These are phyloP conservation scores for Melanogaster broomeanus DNA, from an alignment of 768 basidiomycete species.

Conservation along the genomic window DNA sequence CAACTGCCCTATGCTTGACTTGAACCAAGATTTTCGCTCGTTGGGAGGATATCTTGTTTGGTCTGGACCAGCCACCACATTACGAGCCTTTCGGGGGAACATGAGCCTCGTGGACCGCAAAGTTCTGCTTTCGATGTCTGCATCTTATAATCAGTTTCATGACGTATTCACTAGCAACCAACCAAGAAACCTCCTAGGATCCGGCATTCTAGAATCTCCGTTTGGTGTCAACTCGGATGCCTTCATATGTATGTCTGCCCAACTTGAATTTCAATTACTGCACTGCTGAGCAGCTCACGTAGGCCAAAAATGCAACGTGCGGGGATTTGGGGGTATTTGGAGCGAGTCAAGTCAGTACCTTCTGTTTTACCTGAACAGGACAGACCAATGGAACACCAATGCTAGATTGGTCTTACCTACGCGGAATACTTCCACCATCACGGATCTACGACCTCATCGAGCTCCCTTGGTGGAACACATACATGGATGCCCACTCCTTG, in stretches of 20 bases:
- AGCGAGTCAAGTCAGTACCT: constrained; percentile 10
- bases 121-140: constrained; percentile 1
- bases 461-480: constrained; percentile 18
- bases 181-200: too few relatives aligned
- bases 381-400: not conserved
- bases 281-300: not conserved
- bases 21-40: not conserved
- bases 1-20: not conserved
- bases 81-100: constrained; percentile 13
- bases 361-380: not conserved
- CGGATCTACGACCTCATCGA: constrained; percentile 9
- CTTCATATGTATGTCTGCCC: not conserved
- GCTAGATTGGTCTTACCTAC: constrained; percentile 18
- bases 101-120: constrained; percentile 8
- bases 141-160: constrained; percentile 12
- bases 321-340: constrained; percentile 2
- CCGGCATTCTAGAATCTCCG: not conserved
- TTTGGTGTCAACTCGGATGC: not conserved
- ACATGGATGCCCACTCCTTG: not conserved
- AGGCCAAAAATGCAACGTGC: constrained; percentile 7
- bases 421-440: constrained; percentile 12
- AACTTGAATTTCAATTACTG: not conserved
- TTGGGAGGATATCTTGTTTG: constrained; percentile 13
- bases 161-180: constrained; percentile 2
- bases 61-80: constrained; percentile 9